Conservation (phyloP, 306 rosid genomes). For the Sophora flavescens region DNA sequence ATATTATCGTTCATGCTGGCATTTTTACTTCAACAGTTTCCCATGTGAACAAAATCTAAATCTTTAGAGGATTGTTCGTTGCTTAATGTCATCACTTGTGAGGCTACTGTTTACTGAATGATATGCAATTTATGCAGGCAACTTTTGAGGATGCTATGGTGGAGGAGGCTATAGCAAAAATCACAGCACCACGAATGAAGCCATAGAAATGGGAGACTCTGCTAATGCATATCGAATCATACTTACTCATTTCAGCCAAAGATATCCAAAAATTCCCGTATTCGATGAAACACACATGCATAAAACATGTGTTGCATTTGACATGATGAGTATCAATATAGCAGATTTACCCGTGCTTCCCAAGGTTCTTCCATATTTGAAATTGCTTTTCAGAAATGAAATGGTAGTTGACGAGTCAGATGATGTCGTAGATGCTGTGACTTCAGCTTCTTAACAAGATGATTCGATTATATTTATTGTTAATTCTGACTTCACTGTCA, state of each 20-base stretch:
- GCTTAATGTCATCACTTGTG: background rate
- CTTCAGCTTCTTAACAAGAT: slow-evolving; percentile 42
- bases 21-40: background rate
- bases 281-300: slow-evolving; percentile 81
- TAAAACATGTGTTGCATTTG: slow-evolving; percentile 89
- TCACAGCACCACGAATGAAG: slow-evolving; percentile 94
- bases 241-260: slow-evolving; percentile 96
- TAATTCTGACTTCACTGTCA: slow-evolving; percentile 26
- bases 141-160: slow-evolving; percentile 91
- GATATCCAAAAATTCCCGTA: slow-evolving; percentile 94
- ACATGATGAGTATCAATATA: slow-evolving; percentile 89
- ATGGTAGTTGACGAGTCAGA: slow-evolving; percentile 70
- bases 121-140: slow-evolving; percentile 64
- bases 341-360: slow-evolving; percentile 88
- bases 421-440: slow-evolving; percentile 56
- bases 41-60: background rate
- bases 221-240: slow-evolving; percentile 77
- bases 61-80: background rate
- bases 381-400: slow-evolving; percentile 83
- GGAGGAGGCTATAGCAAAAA: slow-evolving; percentile 90
- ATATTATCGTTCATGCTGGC: too few species aligned
- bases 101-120: slow-evolving; percentile 12
- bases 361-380: slow-evolving; percentile 84
- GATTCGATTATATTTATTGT: background rate
- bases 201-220: slow-evolving; percentile 78